Evolutionary conservation across 2,329 filamentous ascomycete species (phyloP).

Genomic region (Ophiosphaerella herpotricha): DNA sequence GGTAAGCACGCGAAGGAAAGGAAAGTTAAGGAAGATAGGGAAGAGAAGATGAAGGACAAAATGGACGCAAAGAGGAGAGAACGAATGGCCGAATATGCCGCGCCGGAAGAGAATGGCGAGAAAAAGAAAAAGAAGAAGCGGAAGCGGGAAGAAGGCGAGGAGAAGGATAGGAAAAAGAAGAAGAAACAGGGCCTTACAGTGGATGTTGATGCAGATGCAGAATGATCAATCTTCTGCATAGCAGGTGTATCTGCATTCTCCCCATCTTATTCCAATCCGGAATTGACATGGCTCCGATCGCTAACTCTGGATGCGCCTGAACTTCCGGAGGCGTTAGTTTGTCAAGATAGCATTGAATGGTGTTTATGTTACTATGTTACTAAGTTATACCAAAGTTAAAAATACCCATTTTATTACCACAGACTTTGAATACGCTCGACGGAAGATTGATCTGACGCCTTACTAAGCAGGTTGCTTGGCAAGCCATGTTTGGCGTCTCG

Average conservation of each 20-base stretch:
- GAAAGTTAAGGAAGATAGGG: constrained; percentile 74
- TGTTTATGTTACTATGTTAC: constrained; percentile 32
- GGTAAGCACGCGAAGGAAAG: constrained; percentile 91
- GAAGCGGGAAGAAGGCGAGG: constrained; percentile 55
- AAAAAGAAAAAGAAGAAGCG: constrained; percentile 57
- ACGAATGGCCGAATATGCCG: constrained; percentile 82
- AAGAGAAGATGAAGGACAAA: constrained; percentile 84
- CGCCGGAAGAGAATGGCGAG: constrained; percentile 74
- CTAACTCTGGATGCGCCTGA: too few species aligned
- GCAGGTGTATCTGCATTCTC: not conserved
- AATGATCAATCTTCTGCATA: constrained; percentile 6
- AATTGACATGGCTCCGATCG: too few species aligned
- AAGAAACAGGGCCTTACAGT: constrained; percentile 42
- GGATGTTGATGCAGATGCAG: constrained; percentile 33
- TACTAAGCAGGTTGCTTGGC: constrained; percentile 16
- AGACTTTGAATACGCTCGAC: too few species aligned
- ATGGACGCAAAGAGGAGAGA: constrained; percentile 87
- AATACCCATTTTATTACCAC: constrained; percentile 20
- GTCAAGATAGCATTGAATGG: constrained; percentile 22
- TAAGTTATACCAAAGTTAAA: constrained; percentile 20
- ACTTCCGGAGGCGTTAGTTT: not conserved
- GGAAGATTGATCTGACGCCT: not conserved
- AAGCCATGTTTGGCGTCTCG: constrained; percentile 12
- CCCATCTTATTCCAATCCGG: not conserved
- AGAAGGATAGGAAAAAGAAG: constrained; percentile 51